Percentiles rank a stretch among this genome's conserved stretches.
Evolutionary conservation across 441 rosid species (phyloP).

Genomic region (Brassica balearica): DNA sequence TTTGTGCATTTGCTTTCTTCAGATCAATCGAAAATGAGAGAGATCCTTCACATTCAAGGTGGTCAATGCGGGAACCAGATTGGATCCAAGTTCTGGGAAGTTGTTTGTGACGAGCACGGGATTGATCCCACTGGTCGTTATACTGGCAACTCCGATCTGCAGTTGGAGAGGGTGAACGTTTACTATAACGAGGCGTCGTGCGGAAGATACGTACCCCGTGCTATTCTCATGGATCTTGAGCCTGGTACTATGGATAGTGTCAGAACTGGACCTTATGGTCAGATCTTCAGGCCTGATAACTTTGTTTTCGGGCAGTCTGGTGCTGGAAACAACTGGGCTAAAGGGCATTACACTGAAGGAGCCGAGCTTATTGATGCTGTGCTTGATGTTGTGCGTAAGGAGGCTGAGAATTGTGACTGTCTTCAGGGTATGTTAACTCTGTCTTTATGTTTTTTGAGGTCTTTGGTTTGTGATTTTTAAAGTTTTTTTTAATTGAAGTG

Average conservation of each 20-base stretch:
- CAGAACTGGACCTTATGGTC: conserved; percentile 55
- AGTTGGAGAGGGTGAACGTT: conserved; percentile 53
- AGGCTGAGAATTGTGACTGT: conserved; percentile 58
- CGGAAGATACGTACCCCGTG: conserved; percentile 55
- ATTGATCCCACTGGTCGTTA: conserved; percentile 58
- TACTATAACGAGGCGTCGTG: conserved; percentile 58
- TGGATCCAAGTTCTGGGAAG: conserved; percentile 60
- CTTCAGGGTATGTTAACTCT: conserved; percentile 48
- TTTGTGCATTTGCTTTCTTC: conserved; percentile 17
- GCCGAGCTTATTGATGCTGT: conserved; percentile 59
- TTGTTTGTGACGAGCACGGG: conserved; percentile 56
- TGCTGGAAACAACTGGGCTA: conserved; percentile 64
- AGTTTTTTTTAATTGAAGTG: background rate
- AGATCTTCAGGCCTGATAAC: conserved; percentile 56
- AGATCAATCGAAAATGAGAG: conserved; percentile 44
- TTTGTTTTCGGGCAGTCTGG: conserved; percentile 58
- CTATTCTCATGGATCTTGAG: conserved; percentile 59
- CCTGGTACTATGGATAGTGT: conserved; percentile 63
- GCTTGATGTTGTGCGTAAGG: conserved; percentile 57
- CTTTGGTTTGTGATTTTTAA: background rate
- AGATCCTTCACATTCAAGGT: conserved; percentile 59
- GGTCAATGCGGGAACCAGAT: conserved; percentile 62
- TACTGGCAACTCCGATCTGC: conserved; percentile 52
- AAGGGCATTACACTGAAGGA: conserved; percentile 58
- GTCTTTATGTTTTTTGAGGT: background rate